phyloP scores from a whole-genome alignment of 148 eudicot species.

The Dysphania ambrosioides region DNA sequence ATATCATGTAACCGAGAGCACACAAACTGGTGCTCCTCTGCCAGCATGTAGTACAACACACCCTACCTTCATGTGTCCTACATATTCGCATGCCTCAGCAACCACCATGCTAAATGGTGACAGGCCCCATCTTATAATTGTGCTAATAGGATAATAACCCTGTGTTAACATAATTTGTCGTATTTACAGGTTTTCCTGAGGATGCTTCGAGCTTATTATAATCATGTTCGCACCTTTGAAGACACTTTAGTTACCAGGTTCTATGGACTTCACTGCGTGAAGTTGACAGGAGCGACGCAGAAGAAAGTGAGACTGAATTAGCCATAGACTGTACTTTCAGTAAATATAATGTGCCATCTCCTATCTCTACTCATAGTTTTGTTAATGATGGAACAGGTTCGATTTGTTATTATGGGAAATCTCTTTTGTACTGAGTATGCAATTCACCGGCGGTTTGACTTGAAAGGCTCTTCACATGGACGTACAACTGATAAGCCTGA shows the following conservation, averaged over 20 bases:
- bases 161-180: neutral
- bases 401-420: slow-evolving; percentile 93
- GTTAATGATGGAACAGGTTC: slow-evolving; percentile 48
- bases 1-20: neutral
- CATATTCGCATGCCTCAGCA: neutral
- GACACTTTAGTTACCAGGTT: slow-evolving; percentile 65
- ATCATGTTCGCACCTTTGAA: slow-evolving; percentile 56
- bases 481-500: slow-evolving; percentile 77
- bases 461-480: slow-evolving; percentile 91
- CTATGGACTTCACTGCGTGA: slow-evolving; percentile 75
- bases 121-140: neutral
- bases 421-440: slow-evolving; percentile 70
- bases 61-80: neutral
- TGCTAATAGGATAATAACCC: neutral
- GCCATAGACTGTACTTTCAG: neutral
- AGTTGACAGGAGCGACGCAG: slow-evolving; percentile 59
- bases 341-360: slow-evolving; percentile 3
- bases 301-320: slow-evolving; percentile 47
- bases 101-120: neutral
- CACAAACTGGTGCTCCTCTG: neutral
- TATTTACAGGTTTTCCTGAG: slow-evolving; percentile 56
- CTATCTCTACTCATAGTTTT: slow-evolving; percentile 8
- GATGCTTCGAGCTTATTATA: slow-evolving; percentile 78
- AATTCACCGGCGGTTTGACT: slow-evolving; percentile 82
- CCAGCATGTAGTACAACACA: neutral